A percentile compares a stretch with the other conserved stretches of the same genome.
These are phyloP conservation scores for Penicillium roqueforti DNA, from an alignment of 495 filamentous ascomycete species.

Conservation along the genomic window DNA sequence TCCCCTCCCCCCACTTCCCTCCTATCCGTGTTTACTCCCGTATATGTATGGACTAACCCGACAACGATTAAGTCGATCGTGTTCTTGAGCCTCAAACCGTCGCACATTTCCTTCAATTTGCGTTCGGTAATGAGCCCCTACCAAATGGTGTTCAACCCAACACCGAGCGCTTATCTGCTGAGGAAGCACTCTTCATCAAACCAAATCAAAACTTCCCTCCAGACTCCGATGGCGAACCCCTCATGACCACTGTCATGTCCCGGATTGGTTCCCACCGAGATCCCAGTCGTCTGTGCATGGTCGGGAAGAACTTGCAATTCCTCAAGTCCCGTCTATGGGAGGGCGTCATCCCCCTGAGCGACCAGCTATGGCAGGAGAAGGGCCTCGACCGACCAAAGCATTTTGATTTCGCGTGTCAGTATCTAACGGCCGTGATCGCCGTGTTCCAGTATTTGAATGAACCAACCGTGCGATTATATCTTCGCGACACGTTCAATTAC, in stretches of 20 bases:
- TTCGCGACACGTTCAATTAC: slow-evolving; percentile 30
- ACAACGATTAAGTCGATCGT: slow-evolving; percentile 16
- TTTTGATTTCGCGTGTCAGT: slow-evolving; percentile 29
- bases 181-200: background rate
- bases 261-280: slow-evolving; percentile 19
- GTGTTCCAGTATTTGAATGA: slow-evolving; percentile 31
- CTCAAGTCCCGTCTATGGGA: slow-evolving; percentile 29
- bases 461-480: slow-evolving; percentile 13
- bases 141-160: slow-evolving; percentile 12
- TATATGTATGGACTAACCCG: background rate
- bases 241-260: slow-evolving; percentile 10
- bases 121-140: slow-evolving; percentile 1
- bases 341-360: slow-evolving; percentile 32
- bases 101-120: slow-evolving; percentile 16
- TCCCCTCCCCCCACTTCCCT: too few species aligned
- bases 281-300: slow-evolving; percentile 11
- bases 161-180: background rate
- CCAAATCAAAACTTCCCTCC: slow-evolving; percentile 6
- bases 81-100: slow-evolving; percentile 20
- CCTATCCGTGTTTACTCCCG: too few species aligned
- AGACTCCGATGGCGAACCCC: background rate
- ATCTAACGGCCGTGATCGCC: slow-evolving; percentile 27
- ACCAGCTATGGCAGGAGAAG: slow-evolving; percentile 31
- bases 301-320: slow-evolving; percentile 30
- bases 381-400: slow-evolving; percentile 23